Percentiles rank a stretch among this genome's conserved stretches.
phyloP scores from a whole-genome alignment of 495 filamentous ascomycete genomes.

The Melanomma pulvis-pyrius region DNA sequence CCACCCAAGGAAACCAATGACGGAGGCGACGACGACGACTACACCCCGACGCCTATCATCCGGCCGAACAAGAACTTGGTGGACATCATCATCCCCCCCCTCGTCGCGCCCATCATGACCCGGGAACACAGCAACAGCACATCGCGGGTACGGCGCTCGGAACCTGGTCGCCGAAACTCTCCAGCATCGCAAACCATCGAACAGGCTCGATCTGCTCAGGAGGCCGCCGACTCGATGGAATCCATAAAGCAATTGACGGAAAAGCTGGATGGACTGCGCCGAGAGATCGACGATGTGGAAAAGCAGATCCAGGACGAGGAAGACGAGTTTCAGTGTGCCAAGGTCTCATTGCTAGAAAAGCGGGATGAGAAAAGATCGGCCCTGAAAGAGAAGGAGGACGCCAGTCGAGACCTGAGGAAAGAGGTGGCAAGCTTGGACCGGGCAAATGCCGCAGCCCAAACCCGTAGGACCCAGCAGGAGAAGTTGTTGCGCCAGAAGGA shows the following conservation, averaged over 20 bases:
- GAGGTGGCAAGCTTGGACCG: constrained; percentile 81
- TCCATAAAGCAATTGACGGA: constrained; percentile 55
- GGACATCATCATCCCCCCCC: constrained; percentile 54
- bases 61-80: constrained; percentile 55
- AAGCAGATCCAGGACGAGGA: constrained; percentile 63
- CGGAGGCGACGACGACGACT: constrained; percentile 42
- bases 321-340: constrained; percentile 70
- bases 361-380: constrained; percentile 64
- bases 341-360: constrained; percentile 62
- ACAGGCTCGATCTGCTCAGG: constrained; percentile 43
- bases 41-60: constrained; percentile 51
- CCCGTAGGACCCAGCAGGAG: constrained; percentile 77
- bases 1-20: constrained; percentile 38
- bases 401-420: constrained; percentile 58
- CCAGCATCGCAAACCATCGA: constrained; percentile 68
- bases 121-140: constrained; percentile 66
- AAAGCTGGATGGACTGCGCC: constrained; percentile 41
- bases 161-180: constrained; percentile 73
- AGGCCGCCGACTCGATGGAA: constrained; percentile 62
- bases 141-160: constrained; percentile 63
- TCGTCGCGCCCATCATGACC: constrained; percentile 56
- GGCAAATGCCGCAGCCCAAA: constrained; percentile 80
- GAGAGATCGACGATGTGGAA: constrained; percentile 46
- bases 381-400: constrained; percentile 36
- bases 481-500: constrained; percentile 64